Base-by-base conservation (phyloP, 2,329 filamentous ascomycete genomes). In the Cercospora sp. region DNA sequence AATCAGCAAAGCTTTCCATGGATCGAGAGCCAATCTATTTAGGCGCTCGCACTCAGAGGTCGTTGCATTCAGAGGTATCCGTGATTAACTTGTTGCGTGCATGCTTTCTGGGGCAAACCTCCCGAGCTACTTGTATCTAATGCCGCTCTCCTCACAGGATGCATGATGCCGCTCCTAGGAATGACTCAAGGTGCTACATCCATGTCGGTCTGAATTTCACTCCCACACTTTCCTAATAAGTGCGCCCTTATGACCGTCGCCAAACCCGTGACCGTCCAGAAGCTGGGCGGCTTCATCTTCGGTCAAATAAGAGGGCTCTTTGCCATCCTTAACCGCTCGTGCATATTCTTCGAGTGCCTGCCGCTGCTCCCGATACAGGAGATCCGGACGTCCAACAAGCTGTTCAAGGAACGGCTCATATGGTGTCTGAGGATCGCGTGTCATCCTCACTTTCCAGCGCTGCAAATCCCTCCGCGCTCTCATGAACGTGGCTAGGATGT, bases 401-500 rank as follows among this genome's bases (percentile, higher is more conserved):
- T 34, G 43, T 59, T 61, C 51, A 18, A 78, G 66, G 16, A 77
- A n/a, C 8, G 70, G 68, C 13, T 57, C 32, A 8, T 55, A 26
- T 10, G 26, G 7, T 34, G n/a, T 5, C 34, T 57, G 28, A 30
- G 21, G 53, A 43, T 64, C 21, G 6, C 21, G 8, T 5, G n/a
- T 2, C 49, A 9, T n/a, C 18, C 16, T 3, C 13, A 18, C 24
- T 21, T 34, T 59, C 53, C 43, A 26, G 24, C 13, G 3, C 34
- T 28, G 37, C 6, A 43, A 12, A 26, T 18, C 40, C 62, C 66
- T 16, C 32, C 59, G 12, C 18, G 28, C 8, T n/a, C 57, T 18
- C 7, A 43, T 13, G 6, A 87, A 81, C 0, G 81, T 84, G 12
- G 66, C 68, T 68, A 84, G 81, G 16, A 89, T 73, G 66, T 88